Evolutionary conservation across 768 basidiomycete species (phyloP).

Genomic region (Rubroboletus satanas): DNA sequence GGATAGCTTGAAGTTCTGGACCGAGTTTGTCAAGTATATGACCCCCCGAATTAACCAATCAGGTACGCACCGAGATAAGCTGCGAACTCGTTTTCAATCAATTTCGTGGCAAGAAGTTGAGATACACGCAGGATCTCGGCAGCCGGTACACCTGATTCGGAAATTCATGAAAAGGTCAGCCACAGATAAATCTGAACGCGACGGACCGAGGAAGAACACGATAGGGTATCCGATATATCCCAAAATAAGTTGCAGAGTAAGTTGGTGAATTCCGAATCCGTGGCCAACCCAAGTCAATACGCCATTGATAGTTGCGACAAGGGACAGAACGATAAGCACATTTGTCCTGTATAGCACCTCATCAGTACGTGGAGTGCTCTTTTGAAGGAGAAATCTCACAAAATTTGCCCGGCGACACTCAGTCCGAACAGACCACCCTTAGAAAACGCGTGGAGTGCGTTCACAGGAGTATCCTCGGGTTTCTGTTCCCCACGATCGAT

Average conservation of each 20-base stretch:
- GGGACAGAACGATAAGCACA: conserved; percentile 79
- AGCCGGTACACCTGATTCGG: conserved; percentile 60
- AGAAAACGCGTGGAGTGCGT: conserved; percentile 86
- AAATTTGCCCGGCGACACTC: conserved; percentile 81
- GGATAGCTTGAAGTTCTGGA: conserved; percentile 42
- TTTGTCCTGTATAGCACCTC: conserved; percentile 50
- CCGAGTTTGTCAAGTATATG: neutral
- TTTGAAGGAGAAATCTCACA: conserved; percentile 42
- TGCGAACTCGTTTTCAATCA: conserved; percentile 84
- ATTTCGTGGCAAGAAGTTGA: conserved; percentile 79
- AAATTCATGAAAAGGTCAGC: conserved; percentile 2
- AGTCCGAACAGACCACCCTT: conserved; percentile 83
- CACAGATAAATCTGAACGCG: neutral
- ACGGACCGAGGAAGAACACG: conserved; percentile 62
- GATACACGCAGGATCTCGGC: conserved; percentile 79
- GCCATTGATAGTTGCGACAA: conserved; percentile 79
- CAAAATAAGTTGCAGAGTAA: conserved; percentile 81
- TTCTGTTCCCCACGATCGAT: conserved; percentile 71
- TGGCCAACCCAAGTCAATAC: conserved; percentile 85
- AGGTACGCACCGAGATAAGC: conserved; percentile 50
- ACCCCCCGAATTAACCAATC: neutral
- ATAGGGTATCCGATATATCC: conserved; percentile 89
- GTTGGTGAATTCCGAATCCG: conserved; percentile 76
- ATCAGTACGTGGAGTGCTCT: conserved; percentile 7
- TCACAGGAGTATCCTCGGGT: conserved; percentile 55